Evolutionary conservation across 2,329 filamentous ascomycete genomes (phyloP), one percentile per base, ranked within the genome.

Genomic region (Penicillium crustosum): DNA sequence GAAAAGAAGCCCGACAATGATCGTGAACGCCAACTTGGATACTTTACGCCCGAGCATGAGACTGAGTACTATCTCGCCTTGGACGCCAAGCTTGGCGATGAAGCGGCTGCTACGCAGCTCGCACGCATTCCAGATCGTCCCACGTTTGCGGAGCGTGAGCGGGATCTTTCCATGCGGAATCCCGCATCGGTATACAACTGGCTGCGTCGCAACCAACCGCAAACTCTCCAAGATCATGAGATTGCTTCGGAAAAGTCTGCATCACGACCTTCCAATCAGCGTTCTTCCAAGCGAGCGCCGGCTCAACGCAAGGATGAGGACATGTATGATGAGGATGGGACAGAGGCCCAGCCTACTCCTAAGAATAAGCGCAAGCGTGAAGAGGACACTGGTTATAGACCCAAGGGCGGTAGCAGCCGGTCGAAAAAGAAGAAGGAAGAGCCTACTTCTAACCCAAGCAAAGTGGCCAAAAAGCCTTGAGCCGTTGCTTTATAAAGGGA

Each of bases 141-240:
- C 9, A 68, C 69, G 5, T 79, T 85, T 52, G 73, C 81, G 43
- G 81, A 86, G 55, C 75, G 77, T 58, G 83, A 79, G 75, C 82
- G 76, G 70, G 82, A 84, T 56, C 72, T 82, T 49, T 81, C 82
- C 29, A 75, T 91, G 25, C 84, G 84, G 51, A 97, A 97, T 72
- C 92, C 93, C 0, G 90, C 91, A 42, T 95, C 90, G 58, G 93
- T 96, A 3, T 95, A 96, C 78, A 97, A 95, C 74, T 99, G 94
- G 94, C 84, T 99, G 13, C 85, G 91, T 61, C 87, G 91, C 70
- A 83, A 96, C 74, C 88, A 91, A 58, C 90, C 92, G 3, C 88
- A 93, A 73, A 87, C 92, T 49, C 78, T 95, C 21, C 89, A 96
- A 72, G 90, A 92, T 68, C 85, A 86, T 55, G 86, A 88, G 67